Percentiles rank a stretch among this genome's conserved stretches.
Evolutionary conservation across 2,329 filamentous ascomycete genomes (phyloP).

Genomic region (Sarocladiaceae sp.): DNA sequence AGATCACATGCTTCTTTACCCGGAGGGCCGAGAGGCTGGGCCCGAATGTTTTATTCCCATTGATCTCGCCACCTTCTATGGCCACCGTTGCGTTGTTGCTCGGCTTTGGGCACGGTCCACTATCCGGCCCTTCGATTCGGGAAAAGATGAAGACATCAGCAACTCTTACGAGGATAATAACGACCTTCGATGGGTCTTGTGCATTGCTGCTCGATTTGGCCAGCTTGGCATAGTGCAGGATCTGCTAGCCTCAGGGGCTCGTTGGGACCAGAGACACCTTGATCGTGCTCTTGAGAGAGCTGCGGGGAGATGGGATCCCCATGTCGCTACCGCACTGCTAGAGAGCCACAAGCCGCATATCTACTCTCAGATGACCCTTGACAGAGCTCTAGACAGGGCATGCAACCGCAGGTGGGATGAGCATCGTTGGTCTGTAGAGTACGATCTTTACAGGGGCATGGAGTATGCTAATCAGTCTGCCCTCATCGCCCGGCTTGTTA

Average conservation of each 20-base stretch:
- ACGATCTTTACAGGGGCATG: not conserved
- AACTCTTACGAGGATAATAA: not conserved
- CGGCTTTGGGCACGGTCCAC: not conserved
- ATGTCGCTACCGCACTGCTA: not conserved
- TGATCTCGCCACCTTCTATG: not conserved
- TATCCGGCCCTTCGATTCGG: not conserved
- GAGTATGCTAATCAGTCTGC: not conserved
- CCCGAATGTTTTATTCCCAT: not conserved
- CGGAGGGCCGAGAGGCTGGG: too few relatives aligned
- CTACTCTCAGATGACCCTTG: not conserved
- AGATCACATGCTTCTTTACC: not conserved
- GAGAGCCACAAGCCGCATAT: not conserved
- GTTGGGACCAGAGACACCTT: too few relatives aligned
- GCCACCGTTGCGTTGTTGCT: not conserved
- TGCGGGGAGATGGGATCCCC: not conserved
- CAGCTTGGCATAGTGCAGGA: not conserved
- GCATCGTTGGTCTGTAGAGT: too few relatives aligned
- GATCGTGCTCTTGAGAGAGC: not conserved
- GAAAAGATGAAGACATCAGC: not conserved
- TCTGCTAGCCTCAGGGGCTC: not conserved
- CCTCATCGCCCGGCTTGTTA: not conserved
- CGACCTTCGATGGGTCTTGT: not conserved
- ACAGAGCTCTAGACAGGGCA: not conserved
- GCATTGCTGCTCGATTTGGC: not conserved
- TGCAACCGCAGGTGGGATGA: not conserved